Percentiles rank a stretch among this genome's conserved stretches.
Evolutionary conservation across 345 rosid genomes (phyloP).

Genomic region (Populus tremula): DNA sequence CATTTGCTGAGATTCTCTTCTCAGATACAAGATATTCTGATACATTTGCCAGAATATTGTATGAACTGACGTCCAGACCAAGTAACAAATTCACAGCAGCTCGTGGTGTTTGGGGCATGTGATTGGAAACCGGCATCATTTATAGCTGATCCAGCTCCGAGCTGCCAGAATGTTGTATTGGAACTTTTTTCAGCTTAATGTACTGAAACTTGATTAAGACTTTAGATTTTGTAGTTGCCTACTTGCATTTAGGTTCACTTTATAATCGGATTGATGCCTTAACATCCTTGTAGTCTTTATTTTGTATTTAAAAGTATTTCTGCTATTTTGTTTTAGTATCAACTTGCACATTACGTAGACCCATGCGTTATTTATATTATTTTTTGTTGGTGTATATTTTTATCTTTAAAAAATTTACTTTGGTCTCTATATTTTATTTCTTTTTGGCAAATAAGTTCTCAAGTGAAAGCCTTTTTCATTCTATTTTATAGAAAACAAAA

Average conservation of each 20-base stretch:
- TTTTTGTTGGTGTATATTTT: too few species aligned
- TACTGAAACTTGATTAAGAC: not conserved
- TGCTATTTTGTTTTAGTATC: too few species aligned
- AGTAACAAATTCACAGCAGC: constrained; percentile 80
- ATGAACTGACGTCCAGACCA: constrained; percentile 84
- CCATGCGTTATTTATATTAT: too few species aligned
- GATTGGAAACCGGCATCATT: constrained; percentile 16
- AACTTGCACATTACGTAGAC: too few species aligned
- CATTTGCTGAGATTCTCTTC: constrained; percentile 87
- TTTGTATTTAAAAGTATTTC: not conserved
- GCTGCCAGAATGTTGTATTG: not conserved
- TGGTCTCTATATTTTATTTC: too few species aligned
- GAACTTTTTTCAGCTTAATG: not conserved
- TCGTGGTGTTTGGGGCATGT: constrained; percentile 93
- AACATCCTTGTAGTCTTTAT: not conserved
- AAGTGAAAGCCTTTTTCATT: too few species aligned
- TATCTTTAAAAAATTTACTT: too few species aligned
- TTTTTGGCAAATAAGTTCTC: too few species aligned
- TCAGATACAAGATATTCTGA: constrained; percentile 81
- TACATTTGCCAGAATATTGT: constrained; percentile 87
- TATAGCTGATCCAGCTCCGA: not conserved
- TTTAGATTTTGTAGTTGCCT: constrained; percentile 10
- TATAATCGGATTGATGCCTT: not conserved
- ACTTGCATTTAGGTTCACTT: not conserved
- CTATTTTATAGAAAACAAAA: too few species aligned